A percentile compares a stretch with the other conserved stretches of the same genome.
Evolutionary conservation across 78 protist species (phyloP).

Genomic region (Protostelium mycophagum): DNA sequence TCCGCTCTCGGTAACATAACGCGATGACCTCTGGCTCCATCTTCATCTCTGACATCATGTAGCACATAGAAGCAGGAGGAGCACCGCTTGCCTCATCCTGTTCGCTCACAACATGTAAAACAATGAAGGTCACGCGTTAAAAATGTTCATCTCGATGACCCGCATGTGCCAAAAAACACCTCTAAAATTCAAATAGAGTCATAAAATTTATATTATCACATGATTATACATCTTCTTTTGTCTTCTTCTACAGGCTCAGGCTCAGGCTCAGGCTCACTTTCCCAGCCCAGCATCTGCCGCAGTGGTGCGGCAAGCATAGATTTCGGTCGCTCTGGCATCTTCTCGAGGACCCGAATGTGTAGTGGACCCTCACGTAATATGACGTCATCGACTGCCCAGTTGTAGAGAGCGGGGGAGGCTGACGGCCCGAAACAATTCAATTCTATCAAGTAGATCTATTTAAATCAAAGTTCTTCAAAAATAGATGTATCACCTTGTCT

Average conservation of each 20-base stretch:
- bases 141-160: too few relatives aligned
- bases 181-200: too few relatives aligned
- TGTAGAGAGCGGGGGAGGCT: not conserved
- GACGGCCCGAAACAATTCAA: not conserved
- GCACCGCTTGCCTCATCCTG: too few relatives aligned
- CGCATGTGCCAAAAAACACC: too few relatives aligned
- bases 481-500: not conserved
- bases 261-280: not conserved
- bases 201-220: too few relatives aligned
- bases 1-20: not conserved
- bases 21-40: too few relatives aligned
- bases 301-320: not conserved
- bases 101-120: too few relatives aligned
- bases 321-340: not conserved
- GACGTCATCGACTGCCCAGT: not conserved
- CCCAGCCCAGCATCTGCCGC: not conserved
- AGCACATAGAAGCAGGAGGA: too few relatives aligned
- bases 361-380: not conserved
- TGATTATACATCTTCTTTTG: not conserved
- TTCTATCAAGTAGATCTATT: not conserved
- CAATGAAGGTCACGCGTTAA: too few relatives aligned
- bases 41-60: too few relatives aligned
- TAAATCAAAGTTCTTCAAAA: not conserved
- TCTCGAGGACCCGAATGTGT: not conserved
- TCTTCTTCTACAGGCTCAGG: too few relatives aligned